Conservation (phyloP, 768 basidiomycete species). For the Naganishia kalamii region DNA sequence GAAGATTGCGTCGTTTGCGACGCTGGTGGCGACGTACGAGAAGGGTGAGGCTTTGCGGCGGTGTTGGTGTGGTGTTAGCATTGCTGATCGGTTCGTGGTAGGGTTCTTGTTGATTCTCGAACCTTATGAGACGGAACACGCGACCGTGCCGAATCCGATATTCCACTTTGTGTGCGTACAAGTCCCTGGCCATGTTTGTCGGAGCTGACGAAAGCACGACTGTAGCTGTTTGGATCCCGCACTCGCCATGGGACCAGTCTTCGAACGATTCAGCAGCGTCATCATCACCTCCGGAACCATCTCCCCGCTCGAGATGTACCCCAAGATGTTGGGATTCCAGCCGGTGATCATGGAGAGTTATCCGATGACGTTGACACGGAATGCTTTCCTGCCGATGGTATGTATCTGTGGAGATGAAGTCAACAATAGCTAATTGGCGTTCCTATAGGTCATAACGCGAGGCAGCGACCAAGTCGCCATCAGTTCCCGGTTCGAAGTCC, state of each 20-base stretch:
- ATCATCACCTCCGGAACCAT: slow-evolving; percentile 99
- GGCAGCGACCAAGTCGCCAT: slow-evolving; percentile 98
- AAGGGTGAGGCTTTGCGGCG: slow-evolving; percentile 57
- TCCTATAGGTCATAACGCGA: slow-evolving; percentile 78
- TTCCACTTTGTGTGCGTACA: slow-evolving; percentile 83
- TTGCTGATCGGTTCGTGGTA: slow-evolving; percentile 39
- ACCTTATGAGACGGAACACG: slow-evolving; percentile 96
- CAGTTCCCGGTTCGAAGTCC: slow-evolving; percentile 94
- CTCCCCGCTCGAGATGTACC: slow-evolving; percentile 98
- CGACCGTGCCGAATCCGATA: slow-evolving; percentile 95
- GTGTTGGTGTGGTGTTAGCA: neutral
- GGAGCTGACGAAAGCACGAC: slow-evolving; percentile 13
- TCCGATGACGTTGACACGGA: slow-evolving; percentile 92
- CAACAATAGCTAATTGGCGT: neutral
- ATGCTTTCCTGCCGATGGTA: slow-evolving; percentile 91
- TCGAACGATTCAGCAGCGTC: slow-evolving; percentile 95
- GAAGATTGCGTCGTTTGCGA: slow-evolving; percentile 93
- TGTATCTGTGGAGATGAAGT: slow-evolving; percentile 29
- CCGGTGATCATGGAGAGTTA: slow-evolving; percentile 96
- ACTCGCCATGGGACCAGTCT: slow-evolving; percentile 92
- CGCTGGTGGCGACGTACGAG: slow-evolving; percentile 94
- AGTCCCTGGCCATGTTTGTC: slow-evolving; percentile 30
- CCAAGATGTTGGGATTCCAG: slow-evolving; percentile 97
- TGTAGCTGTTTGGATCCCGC: slow-evolving; percentile 91
- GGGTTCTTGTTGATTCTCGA: slow-evolving; percentile 95